These are phyloP conservation scores for Emmonsia crescens DNA, from an alignment of 2,329 filamentous ascomycete species.

Conservation along the genomic window DNA sequence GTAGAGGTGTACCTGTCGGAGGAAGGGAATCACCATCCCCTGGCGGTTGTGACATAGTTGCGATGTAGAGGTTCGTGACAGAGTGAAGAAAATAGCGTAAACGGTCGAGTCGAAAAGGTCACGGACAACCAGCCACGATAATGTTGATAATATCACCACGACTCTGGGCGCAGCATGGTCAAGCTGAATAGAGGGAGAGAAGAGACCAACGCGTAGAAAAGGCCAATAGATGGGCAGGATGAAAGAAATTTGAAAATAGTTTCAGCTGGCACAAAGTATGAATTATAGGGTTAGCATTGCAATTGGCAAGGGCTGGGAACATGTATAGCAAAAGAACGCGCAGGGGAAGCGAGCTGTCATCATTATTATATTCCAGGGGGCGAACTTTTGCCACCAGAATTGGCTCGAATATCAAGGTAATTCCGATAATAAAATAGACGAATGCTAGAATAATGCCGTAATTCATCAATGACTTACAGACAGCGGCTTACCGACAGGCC, in stretches of 20 bases:
- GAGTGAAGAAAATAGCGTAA: not conserved
- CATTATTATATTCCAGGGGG: not conserved
- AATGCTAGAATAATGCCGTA: not conserved
- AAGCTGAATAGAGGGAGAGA: not conserved
- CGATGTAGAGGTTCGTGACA: not conserved
- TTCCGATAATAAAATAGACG: not conserved
- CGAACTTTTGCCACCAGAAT: not conserved
- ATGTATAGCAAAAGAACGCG: not conserved
- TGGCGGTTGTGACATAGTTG: conserved; percentile 22
- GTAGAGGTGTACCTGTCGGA: conserved; percentile 22
- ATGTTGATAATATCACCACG: not conserved
- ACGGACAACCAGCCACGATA: not conserved
- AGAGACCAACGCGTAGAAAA: not conserved
- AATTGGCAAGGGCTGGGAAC: not conserved
- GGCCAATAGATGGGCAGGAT: not conserved
- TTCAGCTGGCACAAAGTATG: not conserved
- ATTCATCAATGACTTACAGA: not conserved
- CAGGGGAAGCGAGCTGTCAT: not conserved
- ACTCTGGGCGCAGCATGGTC: not conserved
- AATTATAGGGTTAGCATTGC: not conserved
- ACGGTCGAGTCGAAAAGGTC: not conserved
- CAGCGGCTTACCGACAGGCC: not conserved
- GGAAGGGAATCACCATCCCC: conserved; percentile 20
- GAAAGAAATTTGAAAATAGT: not conserved
- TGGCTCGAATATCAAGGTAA: not conserved